phyloP scores from a whole-genome alignment of 2,329 filamentous ascomycete species.

The Macrophomina tecta region DNA sequence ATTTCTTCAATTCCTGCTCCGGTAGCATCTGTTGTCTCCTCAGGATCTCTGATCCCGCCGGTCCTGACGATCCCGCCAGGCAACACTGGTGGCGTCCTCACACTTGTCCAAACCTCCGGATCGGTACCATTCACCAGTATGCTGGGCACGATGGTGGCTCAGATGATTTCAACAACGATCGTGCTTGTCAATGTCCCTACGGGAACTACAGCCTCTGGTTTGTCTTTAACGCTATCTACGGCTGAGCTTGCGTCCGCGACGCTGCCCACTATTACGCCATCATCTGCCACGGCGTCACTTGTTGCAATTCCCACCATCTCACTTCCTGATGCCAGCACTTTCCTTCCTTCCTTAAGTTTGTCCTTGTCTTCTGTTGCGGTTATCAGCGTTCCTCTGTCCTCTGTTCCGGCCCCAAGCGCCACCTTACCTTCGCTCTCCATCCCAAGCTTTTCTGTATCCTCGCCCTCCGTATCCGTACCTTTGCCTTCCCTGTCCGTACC shows the following conservation, averaged over 20 bases:
- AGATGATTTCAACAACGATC: neutral
- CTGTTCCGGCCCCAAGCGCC: neutral
- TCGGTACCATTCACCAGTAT: neutral
- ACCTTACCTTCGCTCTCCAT: neutral
- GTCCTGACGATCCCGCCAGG: neutral
- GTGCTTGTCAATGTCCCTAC: slow-evolving; percentile 13
- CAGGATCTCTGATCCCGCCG: too few species aligned
- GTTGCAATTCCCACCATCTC: neutral
- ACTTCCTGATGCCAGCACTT: neutral
- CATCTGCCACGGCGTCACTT: neutral
- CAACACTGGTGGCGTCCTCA: neutral
- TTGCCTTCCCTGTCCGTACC: too few species aligned
- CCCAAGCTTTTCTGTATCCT: neutral
- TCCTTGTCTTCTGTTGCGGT: neutral
- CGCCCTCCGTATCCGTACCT: neutral
- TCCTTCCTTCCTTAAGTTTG: too few species aligned
- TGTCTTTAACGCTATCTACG: neutral
- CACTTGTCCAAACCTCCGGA: slow-evolving; percentile 4
- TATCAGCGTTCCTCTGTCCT: neutral
- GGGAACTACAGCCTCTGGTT: neutral
- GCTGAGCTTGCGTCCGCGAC: neutral
- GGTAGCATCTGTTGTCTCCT: neutral
- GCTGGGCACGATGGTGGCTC: neutral
- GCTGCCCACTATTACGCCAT: neutral
- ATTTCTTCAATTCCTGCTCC: neutral